Conservation (phyloP, 768 basidiomycete genomes). For the Termitomyces sp. region DNA sequence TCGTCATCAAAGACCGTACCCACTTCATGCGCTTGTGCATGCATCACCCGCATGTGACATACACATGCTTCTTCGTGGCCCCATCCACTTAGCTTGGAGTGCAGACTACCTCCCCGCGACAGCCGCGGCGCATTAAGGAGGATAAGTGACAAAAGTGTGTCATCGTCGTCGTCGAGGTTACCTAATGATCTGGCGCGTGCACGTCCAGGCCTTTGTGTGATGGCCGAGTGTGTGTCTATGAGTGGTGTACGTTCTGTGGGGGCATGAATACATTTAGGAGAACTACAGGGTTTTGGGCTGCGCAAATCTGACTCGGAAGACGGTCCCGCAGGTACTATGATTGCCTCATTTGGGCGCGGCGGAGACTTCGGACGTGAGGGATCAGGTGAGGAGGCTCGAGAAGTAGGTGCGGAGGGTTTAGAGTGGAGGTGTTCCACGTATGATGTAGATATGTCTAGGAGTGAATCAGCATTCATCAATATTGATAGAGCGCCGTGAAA, state of each 20-base stretch:
- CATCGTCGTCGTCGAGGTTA: slow-evolving; percentile 9
- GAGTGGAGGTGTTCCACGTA: slow-evolving; percentile 70
- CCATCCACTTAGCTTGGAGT: slow-evolving; percentile 9
- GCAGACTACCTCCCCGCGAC: slow-evolving; percentile 10
- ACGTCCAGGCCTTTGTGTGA: not conserved
- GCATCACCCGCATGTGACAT: slow-evolving; percentile 10
- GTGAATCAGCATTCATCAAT: not conserved
- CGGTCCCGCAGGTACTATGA: not conserved
- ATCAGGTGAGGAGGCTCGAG: slow-evolving; percentile 24
- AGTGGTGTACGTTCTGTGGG: slow-evolving; percentile 9
- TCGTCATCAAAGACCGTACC: slow-evolving; percentile 8
- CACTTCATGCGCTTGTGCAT: slow-evolving; percentile 3
- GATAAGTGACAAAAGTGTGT: slow-evolving; percentile 12
- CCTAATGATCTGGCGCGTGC: slow-evolving; percentile 11
- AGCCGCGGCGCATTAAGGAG: slow-evolving; percentile 16
- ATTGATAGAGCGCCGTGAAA: not conserved
- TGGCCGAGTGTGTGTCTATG: not conserved
- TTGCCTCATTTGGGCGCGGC: not conserved
- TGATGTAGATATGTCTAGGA: slow-evolving; percentile 62
- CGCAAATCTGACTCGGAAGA: not conserved
- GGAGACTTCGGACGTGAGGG: slow-evolving; percentile 18
- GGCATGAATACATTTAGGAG: not conserved
- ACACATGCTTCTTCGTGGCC: slow-evolving; percentile 12
- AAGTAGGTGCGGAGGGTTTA: slow-evolving; percentile 45
- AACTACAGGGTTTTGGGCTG: not conserved